Conservation (phyloP, 2,329 filamentous ascomycete species). For the Berkeleyomyces basicola region DNA sequence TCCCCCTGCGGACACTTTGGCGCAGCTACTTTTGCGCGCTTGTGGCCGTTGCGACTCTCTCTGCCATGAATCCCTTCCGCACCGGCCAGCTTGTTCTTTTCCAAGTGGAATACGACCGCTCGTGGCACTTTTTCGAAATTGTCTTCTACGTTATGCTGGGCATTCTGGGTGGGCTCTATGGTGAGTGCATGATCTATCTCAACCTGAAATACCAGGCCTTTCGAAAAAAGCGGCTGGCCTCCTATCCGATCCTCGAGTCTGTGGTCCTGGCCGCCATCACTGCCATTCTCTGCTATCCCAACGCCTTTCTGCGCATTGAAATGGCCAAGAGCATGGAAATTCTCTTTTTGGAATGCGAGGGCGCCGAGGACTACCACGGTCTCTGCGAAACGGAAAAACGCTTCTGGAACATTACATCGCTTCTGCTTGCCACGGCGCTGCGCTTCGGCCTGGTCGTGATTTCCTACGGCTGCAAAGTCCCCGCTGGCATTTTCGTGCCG, state of each 20-base stretch:
- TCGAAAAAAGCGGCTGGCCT: constrained; percentile 74
- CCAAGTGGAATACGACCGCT: constrained; percentile 84
- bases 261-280: constrained; percentile 69
- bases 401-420: constrained; percentile 60
- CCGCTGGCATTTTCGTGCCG: constrained; percentile 92
- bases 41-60: constrained; percentile 80
- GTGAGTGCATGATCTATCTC: constrained; percentile 96
- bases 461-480: constrained; percentile 95
- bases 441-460: constrained; percentile 78
- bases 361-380: constrained; percentile 71
- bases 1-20: constrained; percentile 95
- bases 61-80: constrained; percentile 93
- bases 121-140: constrained; percentile 96
- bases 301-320: constrained; percentile 86
- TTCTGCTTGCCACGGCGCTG: constrained; percentile 64
- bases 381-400: constrained; percentile 69
- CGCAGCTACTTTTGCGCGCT: constrained; percentile 94
- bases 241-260: constrained; percentile 75
- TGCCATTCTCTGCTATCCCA: constrained; percentile 89
- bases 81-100: constrained; percentile 99
- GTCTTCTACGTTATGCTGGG: constrained; percentile 86
- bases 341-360: constrained; percentile 84
- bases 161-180: constrained; percentile 85
- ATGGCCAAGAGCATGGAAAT: constrained; percentile 99
- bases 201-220: constrained; percentile 83